Evolutionary conservation across 345 rosid species (phyloP), one percentile per base, ranked within the genome.

Genomic region (Moricandia arvensis): DNA sequence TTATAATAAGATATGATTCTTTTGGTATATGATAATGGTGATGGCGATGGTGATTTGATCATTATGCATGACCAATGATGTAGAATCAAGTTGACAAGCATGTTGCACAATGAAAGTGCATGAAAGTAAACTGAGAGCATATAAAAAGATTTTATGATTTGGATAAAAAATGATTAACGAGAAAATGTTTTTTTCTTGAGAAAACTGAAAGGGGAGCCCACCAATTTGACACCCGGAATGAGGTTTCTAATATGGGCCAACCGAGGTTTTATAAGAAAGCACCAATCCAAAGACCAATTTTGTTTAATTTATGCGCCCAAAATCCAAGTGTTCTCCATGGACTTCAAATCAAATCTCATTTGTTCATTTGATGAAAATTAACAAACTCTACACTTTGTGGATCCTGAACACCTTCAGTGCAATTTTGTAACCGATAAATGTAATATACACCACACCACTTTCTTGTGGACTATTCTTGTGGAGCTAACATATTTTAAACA

Each of bases 51-150:
- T 35, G 41, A 73, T 63, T 61, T 61, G 38, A 53, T 63, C 63
- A 37, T 35, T 54, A 35, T 45, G 53, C 62, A 34, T 62, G 24
- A 5, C 53, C 53, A 47, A 45, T 13, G 12, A 47, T 13, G 45
- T 11, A 12, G 58, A 35, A 18, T 71, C 18, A 61, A 72, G 69
- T 63, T 72, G 45, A 54, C 26, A 63, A 55, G 30, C 24, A 54
- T 73, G 31, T 54, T 73, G 71, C 43, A 27, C 12, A 29, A 71
- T 57, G 45, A 45, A 55, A 73, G 75, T 45, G 67, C 75, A 45
- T 29, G 30, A 35, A 17, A 30, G 67, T 55, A 35, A 31, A 8
- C 3, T 7, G 24, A 27, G 10, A 58, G 13, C 29, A 4, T 33
- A 21, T 45, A 15, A 49, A 18, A 43, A 27, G 4, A 17, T 55